phyloP scores from a whole-genome alignment of 495 filamentous ascomycete species.

The Bombardia bombarda region DNA sequence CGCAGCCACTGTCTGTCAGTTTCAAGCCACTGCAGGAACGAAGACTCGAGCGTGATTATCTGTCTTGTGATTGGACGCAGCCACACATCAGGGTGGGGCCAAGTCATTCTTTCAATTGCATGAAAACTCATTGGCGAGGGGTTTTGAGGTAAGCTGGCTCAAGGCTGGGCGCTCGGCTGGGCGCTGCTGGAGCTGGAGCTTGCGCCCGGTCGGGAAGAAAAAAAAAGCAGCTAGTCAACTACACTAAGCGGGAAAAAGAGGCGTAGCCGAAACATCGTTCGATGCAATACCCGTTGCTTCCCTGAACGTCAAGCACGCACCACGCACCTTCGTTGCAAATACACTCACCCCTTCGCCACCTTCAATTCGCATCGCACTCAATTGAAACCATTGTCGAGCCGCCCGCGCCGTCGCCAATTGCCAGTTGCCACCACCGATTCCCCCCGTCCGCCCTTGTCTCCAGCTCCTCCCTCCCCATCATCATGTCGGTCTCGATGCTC shows the following conservation, averaged over 20 bases:
- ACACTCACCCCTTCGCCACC: slow-evolving; percentile 5
- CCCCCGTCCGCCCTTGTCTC: too few relatives aligned
- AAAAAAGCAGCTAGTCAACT: slow-evolving; percentile 9
- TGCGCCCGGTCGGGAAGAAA: not conserved
- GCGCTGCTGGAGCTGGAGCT: not conserved
- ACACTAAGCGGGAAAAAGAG: slow-evolving; percentile 12
- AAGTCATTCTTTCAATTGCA: not conserved
- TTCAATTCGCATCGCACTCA: too few relatives aligned
- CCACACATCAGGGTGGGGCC: not conserved
- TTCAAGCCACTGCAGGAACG: too few relatives aligned
- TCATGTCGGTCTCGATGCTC: slow-evolving; percentile 63
- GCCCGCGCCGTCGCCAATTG: slow-evolving; percentile 12
- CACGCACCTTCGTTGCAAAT: slow-evolving; percentile 9
- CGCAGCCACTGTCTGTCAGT: too few relatives aligned
- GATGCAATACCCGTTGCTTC: slow-evolving; percentile 11
- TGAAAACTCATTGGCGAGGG: not conserved
- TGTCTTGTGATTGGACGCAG: not conserved
- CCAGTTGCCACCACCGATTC: too few relatives aligned
- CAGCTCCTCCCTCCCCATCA: slow-evolving; percentile 21
- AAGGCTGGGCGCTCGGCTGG: too few relatives aligned
- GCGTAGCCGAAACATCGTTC: slow-evolving; percentile 24
- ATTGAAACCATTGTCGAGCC: slow-evolving; percentile 5
- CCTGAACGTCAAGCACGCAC: slow-evolving; percentile 3
- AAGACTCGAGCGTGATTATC: too few relatives aligned
- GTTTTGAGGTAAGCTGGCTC: not conserved